These are phyloP conservation scores for Ogataea angusta DNA, from an alignment of 805 yeast genomes.

Conservation along the genomic window DNA sequence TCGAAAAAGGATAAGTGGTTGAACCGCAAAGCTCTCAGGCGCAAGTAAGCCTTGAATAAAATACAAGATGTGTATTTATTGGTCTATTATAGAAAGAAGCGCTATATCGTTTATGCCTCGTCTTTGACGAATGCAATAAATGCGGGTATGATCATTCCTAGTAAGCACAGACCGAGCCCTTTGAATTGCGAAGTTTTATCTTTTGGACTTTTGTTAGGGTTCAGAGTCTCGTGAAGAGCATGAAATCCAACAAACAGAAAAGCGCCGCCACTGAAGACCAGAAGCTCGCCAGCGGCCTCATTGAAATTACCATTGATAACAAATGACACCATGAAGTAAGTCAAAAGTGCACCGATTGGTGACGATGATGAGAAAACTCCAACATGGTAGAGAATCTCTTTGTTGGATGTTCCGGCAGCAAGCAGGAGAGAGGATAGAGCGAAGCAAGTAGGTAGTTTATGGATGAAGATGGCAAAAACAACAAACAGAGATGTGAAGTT, in stretches of 20 bases:
- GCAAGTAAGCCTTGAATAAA: slow-evolving; percentile 6
- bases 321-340: slow-evolving; percentile 34
- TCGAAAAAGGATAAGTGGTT: slow-evolving; percentile 29
- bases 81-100: slow-evolving; percentile 1
- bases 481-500: slow-evolving; percentile 36
- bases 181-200: slow-evolving; percentile 7
- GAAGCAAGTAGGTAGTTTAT: slow-evolving; percentile 74
- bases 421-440: slow-evolving; percentile 58
- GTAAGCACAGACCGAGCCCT: slow-evolving; percentile 18
- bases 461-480: slow-evolving; percentile 59
- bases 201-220: slow-evolving; percentile 1
- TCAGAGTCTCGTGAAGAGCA: slow-evolving; percentile 46
- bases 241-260: slow-evolving; percentile 70
- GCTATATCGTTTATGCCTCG: slow-evolving; percentile 9
- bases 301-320: slow-evolving; percentile 20
- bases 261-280: slow-evolving; percentile 69
- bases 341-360: slow-evolving; percentile 55
- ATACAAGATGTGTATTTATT: slow-evolving; percentile 1
- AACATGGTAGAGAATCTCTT: slow-evolving; percentile 44
- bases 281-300: slow-evolving; percentile 47
- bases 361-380: slow-evolving; percentile 55
- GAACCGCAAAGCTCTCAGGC: slow-evolving; percentile 24
- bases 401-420: slow-evolving; percentile 30
- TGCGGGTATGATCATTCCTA: slow-evolving; percentile 31
- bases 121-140: slow-evolving; percentile 26